Percentiles rank a stretch among this genome's conserved stretches.
These are phyloP conservation scores for Daldinia grandis DNA, from an alignment of 495 filamentous ascomycete genomes.

Conservation along the genomic window DNA sequence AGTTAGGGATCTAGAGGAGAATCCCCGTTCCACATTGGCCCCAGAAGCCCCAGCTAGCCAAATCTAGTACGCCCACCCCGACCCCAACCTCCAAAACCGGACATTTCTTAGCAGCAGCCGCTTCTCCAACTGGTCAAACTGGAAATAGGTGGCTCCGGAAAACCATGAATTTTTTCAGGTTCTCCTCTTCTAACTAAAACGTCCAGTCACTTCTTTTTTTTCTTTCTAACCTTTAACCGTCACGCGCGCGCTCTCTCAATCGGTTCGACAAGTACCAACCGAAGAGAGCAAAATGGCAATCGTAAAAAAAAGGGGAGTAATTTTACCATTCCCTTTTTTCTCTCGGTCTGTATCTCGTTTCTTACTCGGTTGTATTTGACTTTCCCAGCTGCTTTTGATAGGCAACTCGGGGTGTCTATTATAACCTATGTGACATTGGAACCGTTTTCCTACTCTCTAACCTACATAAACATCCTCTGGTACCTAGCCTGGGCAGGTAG, in stretches of 20 bases:
- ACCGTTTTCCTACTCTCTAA: constrained; percentile 7
- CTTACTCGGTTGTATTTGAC: constrained; percentile 32
- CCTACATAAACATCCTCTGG: not conserved
- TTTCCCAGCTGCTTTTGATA: constrained; percentile 30
- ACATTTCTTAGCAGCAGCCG: constrained; percentile 30
- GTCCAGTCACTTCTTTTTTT: not conserved
- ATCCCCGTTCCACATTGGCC: constrained; percentile 7
- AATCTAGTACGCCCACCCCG: constrained; percentile 34
- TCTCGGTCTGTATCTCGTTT: constrained; percentile 32
- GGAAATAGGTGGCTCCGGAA: constrained; percentile 30
- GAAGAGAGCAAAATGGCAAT: not conserved
- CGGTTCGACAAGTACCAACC: not conserved
- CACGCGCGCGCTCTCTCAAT: not conserved
- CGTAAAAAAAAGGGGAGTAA: constrained; percentile 1
- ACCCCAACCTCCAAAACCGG: constrained; percentile 34
- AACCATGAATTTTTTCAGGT: constrained; percentile 21
- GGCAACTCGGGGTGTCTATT: constrained; percentile 12
- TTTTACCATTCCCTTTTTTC: constrained; percentile 25
- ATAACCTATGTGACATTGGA: constrained; percentile 28
- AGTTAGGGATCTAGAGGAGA: constrained; percentile 23
- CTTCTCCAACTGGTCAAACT: constrained; percentile 36
- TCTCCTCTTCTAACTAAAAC: constrained; percentile 4
- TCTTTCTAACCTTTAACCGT: not conserved
- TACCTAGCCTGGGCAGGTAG: constrained; percentile 35
- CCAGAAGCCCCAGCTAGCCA: constrained; percentile 17